Evolutionary conservation across 2,329 filamentous ascomycete species (phyloP), one percentile per base, ranked within the genome.

Genomic region (Rhinocladiella mackenziei): DNA sequence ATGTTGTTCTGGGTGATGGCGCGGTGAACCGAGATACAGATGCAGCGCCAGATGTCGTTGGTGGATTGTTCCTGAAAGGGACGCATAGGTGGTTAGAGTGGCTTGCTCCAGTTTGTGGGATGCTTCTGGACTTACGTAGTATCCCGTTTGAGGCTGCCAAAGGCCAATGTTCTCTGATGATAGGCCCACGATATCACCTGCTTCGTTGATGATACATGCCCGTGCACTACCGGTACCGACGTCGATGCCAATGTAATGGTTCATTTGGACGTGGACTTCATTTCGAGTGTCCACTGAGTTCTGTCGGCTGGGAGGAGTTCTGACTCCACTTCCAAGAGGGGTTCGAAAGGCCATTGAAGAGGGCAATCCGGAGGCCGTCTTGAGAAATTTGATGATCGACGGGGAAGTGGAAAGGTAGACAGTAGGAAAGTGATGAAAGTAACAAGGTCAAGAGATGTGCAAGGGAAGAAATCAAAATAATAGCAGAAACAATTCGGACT

Each of bases 211-310:
- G 62, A 98, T 88, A 68, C 92, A 97, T 42, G 92, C 92, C 62
- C 92, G 81, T 28, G 91, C 92, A 64, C 88, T 95, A 43, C 92
- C 92, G 14, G 92, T 98, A 39, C 92, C 92, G 38, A 98, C 91
- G 70, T 98, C 92, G 57, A 98, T 87, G 50, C 91, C 91, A 61
- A 97, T 81, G 63, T 77, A 82, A 60, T 82, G 77, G 57, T 79
- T 74, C 54, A 73, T 64, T 48, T 77, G 73, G 29, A 75, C 68
- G 45, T 71, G 70, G 39, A 81, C 66, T 56, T 79, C 75, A 58
- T 81, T 77, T 54, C 75, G 72, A 37, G 73, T 69, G 58, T 70
- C 68, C 38, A 56, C 62, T 2, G 66, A 65, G 19, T 63, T 63
- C 52, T 68, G 64, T 34, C 46, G 47, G 9, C 19, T 44, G n/a